Conservation (phyloP, 1,284 basidiomycete species). For the Fistulinella cinereoalba region DNA sequence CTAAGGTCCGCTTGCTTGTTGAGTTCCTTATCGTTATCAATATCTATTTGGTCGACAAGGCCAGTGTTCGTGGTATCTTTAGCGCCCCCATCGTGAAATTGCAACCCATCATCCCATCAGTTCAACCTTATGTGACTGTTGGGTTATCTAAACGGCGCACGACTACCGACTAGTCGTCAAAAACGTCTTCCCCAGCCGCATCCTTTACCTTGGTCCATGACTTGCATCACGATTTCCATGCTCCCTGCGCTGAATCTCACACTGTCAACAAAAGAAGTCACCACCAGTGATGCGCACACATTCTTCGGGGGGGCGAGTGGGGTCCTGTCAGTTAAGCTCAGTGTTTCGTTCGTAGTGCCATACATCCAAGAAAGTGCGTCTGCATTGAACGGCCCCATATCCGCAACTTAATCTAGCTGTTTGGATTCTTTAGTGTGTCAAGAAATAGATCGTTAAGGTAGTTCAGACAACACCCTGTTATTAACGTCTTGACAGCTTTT, state of each 20-base stretch:
- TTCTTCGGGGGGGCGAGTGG: background rate
- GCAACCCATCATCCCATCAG: slow-evolving; percentile 12
- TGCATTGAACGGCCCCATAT: background rate
- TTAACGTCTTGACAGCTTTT: slow-evolving; percentile 12
- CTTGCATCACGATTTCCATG: background rate
- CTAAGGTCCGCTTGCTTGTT: background rate
- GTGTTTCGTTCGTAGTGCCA: slow-evolving; percentile 4
- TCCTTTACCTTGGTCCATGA: background rate
- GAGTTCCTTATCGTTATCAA: background rate
- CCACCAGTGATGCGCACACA: background rate
- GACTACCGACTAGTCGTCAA: background rate
- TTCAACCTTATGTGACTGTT: slow-evolving; percentile 9
- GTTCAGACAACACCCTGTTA: slow-evolving; percentile 12
- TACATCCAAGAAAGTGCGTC: slow-evolving; percentile 3
- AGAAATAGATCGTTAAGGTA: too few relatives aligned
- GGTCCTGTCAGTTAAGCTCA: slow-evolving; percentile 11
- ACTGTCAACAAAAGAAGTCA: background rate
- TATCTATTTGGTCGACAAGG: background rate
- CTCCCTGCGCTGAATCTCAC: background rate
- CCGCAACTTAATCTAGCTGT: slow-evolving; percentile 8
- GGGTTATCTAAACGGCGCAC: slow-evolving; percentile 6
- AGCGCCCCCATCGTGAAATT: slow-evolving; percentile 4
- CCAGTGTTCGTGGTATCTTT: background rate
- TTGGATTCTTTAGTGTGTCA: too few relatives aligned
- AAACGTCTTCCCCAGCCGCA: background rate